Evolutionary conservation across 305 asterid genomes (phyloP).

Genomic region (Solanum aculeatissimum): DNA sequence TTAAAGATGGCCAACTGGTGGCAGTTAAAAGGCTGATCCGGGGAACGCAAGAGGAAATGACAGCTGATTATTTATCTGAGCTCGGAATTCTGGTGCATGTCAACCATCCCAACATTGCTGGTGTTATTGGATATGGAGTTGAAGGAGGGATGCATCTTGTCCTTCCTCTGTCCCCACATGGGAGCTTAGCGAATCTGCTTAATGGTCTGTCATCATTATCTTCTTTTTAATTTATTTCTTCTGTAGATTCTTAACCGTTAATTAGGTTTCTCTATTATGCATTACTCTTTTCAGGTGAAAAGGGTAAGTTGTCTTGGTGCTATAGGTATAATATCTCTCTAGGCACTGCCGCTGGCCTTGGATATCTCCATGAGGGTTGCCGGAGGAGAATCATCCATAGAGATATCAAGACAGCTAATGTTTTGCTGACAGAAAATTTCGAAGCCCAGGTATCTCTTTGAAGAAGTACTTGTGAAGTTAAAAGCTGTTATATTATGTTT

Average conservation of each 20-base stretch:
- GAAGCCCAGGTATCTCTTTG: slow-evolving; percentile 57
- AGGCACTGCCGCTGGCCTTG: slow-evolving; percentile 81
- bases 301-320: slow-evolving; percentile 48
- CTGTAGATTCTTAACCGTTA: background rate
- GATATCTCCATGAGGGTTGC: slow-evolving; percentile 93
- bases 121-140: slow-evolving; percentile 88
- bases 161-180: slow-evolving; percentile 89
- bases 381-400: slow-evolving; percentile 89
- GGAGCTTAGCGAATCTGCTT: slow-evolving; percentile 72
- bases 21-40: slow-evolving; percentile 78
- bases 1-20: slow-evolving; percentile 65
- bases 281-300: slow-evolving; percentile 24
- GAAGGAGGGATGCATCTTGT: slow-evolving; percentile 99
- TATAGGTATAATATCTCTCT: slow-evolving; percentile 53
- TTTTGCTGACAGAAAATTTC: slow-evolving; percentile 73
- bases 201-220: slow-evolving; percentile 27
- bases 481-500: background rate
- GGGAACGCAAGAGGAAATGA: slow-evolving; percentile 93
- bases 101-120: slow-evolving; percentile 78
- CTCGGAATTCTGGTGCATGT: slow-evolving; percentile 94
- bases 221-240: background rate
- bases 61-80: slow-evolving; percentile 78
- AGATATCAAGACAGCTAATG: slow-evolving; percentile 89
- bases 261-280: background rate
- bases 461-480: background rate